Base-by-base conservation (phyloP, 106 monocot genomes). In the Dioscorea dumetorum region DNA sequence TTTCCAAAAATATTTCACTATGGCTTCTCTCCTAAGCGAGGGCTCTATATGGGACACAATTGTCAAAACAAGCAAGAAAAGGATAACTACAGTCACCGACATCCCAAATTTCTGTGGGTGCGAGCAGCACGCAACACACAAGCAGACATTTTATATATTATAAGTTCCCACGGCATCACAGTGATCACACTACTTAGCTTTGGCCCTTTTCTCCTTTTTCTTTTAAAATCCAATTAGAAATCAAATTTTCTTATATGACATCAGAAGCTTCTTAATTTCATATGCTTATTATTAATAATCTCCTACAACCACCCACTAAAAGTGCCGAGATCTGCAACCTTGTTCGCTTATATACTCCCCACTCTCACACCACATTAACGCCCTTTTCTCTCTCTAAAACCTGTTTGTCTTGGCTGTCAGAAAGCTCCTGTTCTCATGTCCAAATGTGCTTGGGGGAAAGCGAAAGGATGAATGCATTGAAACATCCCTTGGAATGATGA, bases 221-320 rank as follows among this genome's bases (percentile, higher is more conserved):
- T 18, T 54, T 19, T 54, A 12, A 13, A 54, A 54, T 54, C 9
- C 3, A 54, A 18, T 14, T 54, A 54, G 15, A 19, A 3, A 8
- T 54, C 51, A 51, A 17, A 12, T 19, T 19, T 54, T 19, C 9
- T 54, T 54, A 18, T 54, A 4, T 18, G 49, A 35, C 68, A 74
- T 62, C 49, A 59, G 74, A 79, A 80, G 70, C 50, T 80, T 75
- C 79, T 74, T 52, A 67, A 28, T 49, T 75, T 60, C 49, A 10
- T 41, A 41, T 41, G 41, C 6, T 41, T 41, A 41, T 41, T 41
- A 3, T 41, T 28, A 28, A 28, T 28, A 28, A 28, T 1, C 28
- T 28, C 28, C 3, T 28, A 28, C 28, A 28, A 1, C 28, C 28
- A n/a, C n/a, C 28, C 28, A 28, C 28, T 28, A 28, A 28, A 41